Evolutionary conservation across 2,329 filamentous ascomycete genomes (phyloP).

Genomic region (Colletotrichum somersetense): DNA sequence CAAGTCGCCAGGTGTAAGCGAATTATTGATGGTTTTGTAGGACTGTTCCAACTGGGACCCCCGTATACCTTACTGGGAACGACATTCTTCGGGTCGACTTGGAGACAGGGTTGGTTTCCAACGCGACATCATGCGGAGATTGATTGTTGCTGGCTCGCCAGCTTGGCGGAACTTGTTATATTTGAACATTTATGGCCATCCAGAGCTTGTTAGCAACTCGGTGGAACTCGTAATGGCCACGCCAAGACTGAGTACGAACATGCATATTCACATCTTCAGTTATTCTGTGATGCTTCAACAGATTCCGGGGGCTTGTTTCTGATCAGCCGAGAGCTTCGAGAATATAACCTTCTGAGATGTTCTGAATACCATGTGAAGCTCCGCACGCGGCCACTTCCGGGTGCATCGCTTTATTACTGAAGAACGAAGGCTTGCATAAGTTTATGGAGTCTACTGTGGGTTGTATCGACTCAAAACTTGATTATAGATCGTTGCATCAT

Average conservation of each 20-base stretch:
- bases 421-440: neutral
- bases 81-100: conserved; percentile 23
- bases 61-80: conserved; percentile 16
- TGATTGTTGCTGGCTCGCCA: conserved; percentile 21
- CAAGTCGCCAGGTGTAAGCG: neutral
- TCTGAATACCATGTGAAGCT: neutral
- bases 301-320: neutral
- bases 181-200: neutral
- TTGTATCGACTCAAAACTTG: neutral
- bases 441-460: neutral
- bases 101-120: conserved; percentile 15
- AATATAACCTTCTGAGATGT: neutral
- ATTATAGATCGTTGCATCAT: neutral
- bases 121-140: conserved; percentile 24
- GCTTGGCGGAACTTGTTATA: conserved; percentile 8
- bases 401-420: neutral
- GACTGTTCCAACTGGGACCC: conserved; percentile 6
- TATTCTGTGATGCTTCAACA: neutral
- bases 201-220: neutral
- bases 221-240: too few relatives aligned
- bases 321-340: neutral
- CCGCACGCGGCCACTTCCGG: too few relatives aligned
- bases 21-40: conserved; percentile 46
- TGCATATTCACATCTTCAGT: neutral
- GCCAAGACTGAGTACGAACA: neutral